Evolutionary conservation across 2,329 filamentous ascomycete genomes (phyloP), one percentile per base, ranked within the genome.

Genomic region (Tolypocladium paradoxum): DNA sequence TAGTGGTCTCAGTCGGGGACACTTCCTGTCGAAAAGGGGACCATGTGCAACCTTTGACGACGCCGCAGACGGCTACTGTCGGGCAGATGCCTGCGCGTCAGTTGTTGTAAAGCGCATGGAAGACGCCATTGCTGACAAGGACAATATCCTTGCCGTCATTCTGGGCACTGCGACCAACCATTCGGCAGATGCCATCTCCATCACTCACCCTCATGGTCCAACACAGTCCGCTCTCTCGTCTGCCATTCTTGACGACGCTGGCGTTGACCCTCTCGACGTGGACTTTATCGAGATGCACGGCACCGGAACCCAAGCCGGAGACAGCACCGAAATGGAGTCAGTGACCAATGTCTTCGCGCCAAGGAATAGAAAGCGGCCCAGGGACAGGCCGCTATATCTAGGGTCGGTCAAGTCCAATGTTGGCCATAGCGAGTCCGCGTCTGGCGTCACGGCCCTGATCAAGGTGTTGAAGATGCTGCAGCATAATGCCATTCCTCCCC

Each of bases 231-330:
- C 79, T 53, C 71, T 92, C 6, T 92, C 87, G 61, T 78, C 79
- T 52, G 76, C 80, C 36, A 83, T 93, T 35, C 75, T 91, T 1
- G 78, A 84, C 47, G 82, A 84, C 47, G 84, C 87, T 43, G 84
- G 85, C 55, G 77, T 91, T 29, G 84, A 90, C 61, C 85, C 88
- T 2, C 77, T 82, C 51, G 85, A 90, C 57, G 78, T 95, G 48
- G 83, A 83, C 67, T 92, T 91, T 62, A 85, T 93, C 6, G 89
- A 95, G 69, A 90, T 92, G 82, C 89, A 95, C 67, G 89, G 90
- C 11, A 95, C 89, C 2, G 90, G 89, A 43, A 95, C 89, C 0
- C 87, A 92, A 66, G 88, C 87, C 40, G 89, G 89, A 56, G 89
- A 95, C 63, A 84, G 83, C 8, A 85, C 83, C 6, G 89, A 95